These are phyloP conservation scores for Lycium ferocissimum DNA, from an alignment of 257 asterid genomes.

Conservation along the genomic window DNA sequence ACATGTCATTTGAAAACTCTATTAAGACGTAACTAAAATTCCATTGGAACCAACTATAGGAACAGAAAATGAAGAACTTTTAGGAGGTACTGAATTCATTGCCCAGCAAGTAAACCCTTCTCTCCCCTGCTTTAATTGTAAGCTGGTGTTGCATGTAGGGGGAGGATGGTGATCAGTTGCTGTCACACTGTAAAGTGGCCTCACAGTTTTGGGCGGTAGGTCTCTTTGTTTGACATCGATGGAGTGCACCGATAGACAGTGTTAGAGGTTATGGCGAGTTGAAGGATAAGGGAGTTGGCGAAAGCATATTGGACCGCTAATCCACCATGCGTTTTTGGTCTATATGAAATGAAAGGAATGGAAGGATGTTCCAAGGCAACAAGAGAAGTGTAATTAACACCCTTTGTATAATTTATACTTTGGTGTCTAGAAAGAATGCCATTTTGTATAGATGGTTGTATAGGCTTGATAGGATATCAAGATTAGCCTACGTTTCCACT, in stretches of 20 bases:
- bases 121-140: not conserved
- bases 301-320: not conserved
- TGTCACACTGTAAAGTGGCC: slow-evolving; percentile 3
- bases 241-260: not conserved
- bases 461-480: not conserved
- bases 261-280: not conserved
- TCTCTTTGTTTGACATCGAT: not conserved
- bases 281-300: not conserved
- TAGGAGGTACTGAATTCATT: not conserved
- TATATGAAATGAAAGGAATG: slow-evolving; percentile 11
- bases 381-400: slow-evolving; percentile 1
- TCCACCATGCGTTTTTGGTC: not conserved
- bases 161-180: not conserved
- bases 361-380: not conserved
- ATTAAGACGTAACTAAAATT: not conserved
- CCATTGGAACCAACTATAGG: not conserved
- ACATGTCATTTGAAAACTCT: not conserved
- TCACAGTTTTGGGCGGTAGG: not conserved
- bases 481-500: slow-evolving; percentile 2
- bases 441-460: not conserved
- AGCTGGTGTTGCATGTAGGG: not conserved
- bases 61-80: not conserved
- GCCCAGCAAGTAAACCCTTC: not conserved
- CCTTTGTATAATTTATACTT: not conserved
- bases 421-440: not conserved